Evolutionary conservation across 768 basidiomycete species (phyloP).

Genomic region (Podaxis sp.): DNA sequence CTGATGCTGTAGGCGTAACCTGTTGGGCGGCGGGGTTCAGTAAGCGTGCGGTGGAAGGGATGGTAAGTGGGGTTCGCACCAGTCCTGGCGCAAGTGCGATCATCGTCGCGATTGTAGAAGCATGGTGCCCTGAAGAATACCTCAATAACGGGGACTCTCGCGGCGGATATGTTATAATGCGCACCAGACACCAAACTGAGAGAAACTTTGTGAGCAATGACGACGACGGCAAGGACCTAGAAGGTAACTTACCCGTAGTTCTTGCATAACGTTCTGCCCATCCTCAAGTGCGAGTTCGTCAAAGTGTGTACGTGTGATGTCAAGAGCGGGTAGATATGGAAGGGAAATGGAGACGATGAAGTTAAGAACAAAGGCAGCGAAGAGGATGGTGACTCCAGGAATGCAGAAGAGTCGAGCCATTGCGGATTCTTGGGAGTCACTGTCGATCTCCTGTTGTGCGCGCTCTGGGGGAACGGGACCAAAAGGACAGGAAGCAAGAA

Average conservation of each 20-base stretch:
- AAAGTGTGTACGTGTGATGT: conserved; percentile 62
- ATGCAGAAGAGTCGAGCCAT: conserved; percentile 56
- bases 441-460: not conserved
- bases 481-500: not conserved
- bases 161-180: not conserved
- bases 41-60: not conserved
- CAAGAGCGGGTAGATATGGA: conserved; percentile 65
- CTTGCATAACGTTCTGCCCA: conserved; percentile 30
- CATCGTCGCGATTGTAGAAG: conserved; percentile 42
- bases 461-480: not conserved
- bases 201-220: conserved; percentile 7
- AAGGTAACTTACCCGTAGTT: conserved; percentile 52
- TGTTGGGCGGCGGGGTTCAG: conserved; percentile 19
- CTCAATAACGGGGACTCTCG: conserved; percentile 1
- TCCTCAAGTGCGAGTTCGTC: conserved; percentile 27
- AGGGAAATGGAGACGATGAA: conserved; percentile 72
- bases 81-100: conserved; percentile 47
- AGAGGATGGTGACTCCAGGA: conserved; percentile 54
- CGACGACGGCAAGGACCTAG: not conserved
- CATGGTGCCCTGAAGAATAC: conserved; percentile 56
- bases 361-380: conserved; percentile 63
- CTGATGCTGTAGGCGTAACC: conserved; percentile 58
- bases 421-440: conserved; percentile 9
- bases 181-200: conserved; percentile 74
- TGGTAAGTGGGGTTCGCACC: conserved; percentile 33